These are phyloP conservation scores for Bjerkandera adusta DNA, from an alignment of 1,284 basidiomycete species.

Conservation along the genomic window DNA sequence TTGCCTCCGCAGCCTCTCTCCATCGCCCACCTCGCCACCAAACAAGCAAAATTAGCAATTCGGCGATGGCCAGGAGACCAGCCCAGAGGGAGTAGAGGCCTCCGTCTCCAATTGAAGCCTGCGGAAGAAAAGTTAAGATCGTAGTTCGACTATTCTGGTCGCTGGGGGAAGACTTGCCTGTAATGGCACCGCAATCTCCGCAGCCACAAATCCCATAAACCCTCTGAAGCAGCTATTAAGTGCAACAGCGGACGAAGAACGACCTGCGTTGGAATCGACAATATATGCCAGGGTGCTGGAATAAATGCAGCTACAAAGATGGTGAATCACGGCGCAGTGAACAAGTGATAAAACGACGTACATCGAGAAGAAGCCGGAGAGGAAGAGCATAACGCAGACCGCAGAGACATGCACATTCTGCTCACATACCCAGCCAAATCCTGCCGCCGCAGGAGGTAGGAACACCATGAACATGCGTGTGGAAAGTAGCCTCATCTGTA, in stretches of 20 bases:
- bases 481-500: constrained; percentile 65
- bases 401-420: constrained; percentile 61
- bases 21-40: constrained; percentile 42
- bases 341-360: constrained; percentile 4
- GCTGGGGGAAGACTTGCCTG: constrained; percentile 40
- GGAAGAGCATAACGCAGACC: constrained; percentile 61
- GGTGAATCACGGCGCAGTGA: not conserved
- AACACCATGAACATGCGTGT: constrained; percentile 54
- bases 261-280: constrained; percentile 75
- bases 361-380: constrained; percentile 71
- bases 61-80: constrained; percentile 51
- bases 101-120: constrained; percentile 61
- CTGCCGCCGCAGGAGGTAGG: constrained; percentile 59
- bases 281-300: constrained; percentile 71
- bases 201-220: constrained; percentile 63
- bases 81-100: constrained; percentile 77
- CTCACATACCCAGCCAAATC: constrained; percentile 77
- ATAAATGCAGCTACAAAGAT: constrained; percentile 19
- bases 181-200: constrained; percentile 66
- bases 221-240: constrained; percentile 73
- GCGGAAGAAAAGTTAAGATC: not conserved
- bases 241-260: constrained; percentile 69
- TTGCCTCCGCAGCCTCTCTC: constrained; percentile 33
- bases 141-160: not conserved
- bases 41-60: constrained; percentile 51